Base-by-base conservation (phyloP, 169 alveolate species). In the Toxoplasma gondii region DNA sequence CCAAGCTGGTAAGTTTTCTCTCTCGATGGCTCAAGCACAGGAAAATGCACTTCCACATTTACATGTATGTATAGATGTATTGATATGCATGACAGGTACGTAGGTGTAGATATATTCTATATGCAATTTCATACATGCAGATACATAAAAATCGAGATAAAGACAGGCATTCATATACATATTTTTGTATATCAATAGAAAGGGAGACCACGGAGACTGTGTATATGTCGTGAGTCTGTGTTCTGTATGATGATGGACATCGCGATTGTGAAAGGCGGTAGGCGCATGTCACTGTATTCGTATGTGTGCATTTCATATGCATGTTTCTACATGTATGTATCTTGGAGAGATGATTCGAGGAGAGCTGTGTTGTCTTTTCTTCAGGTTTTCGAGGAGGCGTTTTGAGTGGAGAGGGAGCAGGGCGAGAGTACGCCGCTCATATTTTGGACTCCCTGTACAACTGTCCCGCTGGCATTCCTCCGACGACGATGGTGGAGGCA, bases 401-500 rank as follows among this genome's bases (percentile, higher is more conserved):
- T 74, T 95, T 98, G 41, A 98, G 99, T 29, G 99, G 99, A 0
- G 99, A 99, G 96, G 99, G 99, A 17, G 99, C 99, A 36, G 98
- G 99, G 70, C 97, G 99, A 92, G 99, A 99, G 97, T 99, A 99
- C 44, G 99, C 99, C n/a, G 99, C 99, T 0, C 99, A 98, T 96
- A 94, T 99, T 43, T 96, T 99, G 36, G 99, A 99, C 96, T 95
- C 97, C 44, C 95, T 96, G 67, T 97, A 97, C 88, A 98, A 97
- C 64, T 97, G 84, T n/a, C 81, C 67, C 22, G 93, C 95, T 69
- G 98, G 98, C 64, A 99, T 99, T 0, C 99, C 99, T 10, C 97
- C 98, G 83, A 99, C 99, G 38, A 98, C 99, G 88, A 98, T 98
- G 98, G 99, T 98, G 12, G 99, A 99, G 95, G 98, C 99, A 74